These are phyloP conservation scores for Trypethelium eluteriae DNA, from an alignment of 495 filamentous ascomycete species.

Conservation along the genomic window DNA sequence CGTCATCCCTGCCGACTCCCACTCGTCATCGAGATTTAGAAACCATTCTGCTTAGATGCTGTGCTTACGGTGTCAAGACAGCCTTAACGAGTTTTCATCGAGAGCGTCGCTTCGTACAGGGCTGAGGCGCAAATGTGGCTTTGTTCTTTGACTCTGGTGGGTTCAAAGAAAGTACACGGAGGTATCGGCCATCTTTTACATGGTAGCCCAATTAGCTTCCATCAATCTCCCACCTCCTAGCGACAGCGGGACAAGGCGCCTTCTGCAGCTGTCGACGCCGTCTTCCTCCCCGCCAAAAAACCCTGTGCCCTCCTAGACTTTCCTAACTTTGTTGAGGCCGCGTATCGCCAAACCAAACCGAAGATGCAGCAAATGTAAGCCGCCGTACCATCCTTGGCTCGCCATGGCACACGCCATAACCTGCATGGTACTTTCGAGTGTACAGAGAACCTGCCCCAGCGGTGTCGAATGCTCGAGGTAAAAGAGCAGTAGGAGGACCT, in stretches of 20 bases:
- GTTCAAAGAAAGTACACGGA: not conserved
- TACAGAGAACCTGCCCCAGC: not conserved
- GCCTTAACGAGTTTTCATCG: not conserved
- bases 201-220: not conserved
- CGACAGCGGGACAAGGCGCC: not conserved
- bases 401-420: not conserved
- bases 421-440: not conserved
- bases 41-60: not conserved
- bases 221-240: not conserved
- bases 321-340: not conserved
- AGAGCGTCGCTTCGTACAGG: not conserved
- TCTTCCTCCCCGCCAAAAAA: not conserved
- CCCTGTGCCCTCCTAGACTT: not conserved
- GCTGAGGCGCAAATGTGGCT: not conserved
- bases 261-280: not conserved
- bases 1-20: not conserved
- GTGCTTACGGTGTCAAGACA: not conserved
- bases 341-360: not conserved
- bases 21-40: not conserved
- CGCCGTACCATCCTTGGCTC: conserved; percentile 9
- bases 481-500: not conserved
- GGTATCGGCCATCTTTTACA: not conserved
- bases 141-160: not conserved
- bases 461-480: not conserved
- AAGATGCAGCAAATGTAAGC: conserved; percentile 9